These are phyloP conservation scores for Mycena albidolilacea DNA, from an alignment of 768 basidiomycete species.

Conservation along the genomic window DNA sequence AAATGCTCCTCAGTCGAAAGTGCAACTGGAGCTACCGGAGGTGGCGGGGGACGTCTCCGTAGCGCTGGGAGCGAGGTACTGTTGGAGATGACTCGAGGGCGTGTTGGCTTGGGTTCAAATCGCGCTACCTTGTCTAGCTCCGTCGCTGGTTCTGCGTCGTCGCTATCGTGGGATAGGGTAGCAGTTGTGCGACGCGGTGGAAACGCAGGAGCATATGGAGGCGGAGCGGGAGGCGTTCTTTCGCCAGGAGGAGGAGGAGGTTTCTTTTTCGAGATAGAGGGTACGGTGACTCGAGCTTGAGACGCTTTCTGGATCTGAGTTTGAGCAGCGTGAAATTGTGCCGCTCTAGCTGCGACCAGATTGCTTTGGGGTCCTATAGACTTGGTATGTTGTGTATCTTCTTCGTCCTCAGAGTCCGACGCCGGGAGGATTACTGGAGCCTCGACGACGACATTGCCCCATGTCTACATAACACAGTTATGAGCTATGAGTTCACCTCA, in stretches of 20 bases:
- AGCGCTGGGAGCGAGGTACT: constrained; percentile 17
- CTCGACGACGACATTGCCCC: constrained; percentile 35
- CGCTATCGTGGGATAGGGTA: constrained; percentile 18
- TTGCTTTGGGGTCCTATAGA: constrained; percentile 19
- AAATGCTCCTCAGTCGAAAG: constrained; percentile 19
- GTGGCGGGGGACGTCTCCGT: constrained; percentile 23
- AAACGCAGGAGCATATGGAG: constrained; percentile 35
- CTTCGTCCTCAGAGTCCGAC: constrained; percentile 31
- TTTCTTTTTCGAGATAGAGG: constrained; percentile 26
- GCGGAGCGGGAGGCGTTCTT: constrained; percentile 19
- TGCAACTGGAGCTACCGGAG: constrained; percentile 21
- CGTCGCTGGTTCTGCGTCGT: constrained; percentile 25
- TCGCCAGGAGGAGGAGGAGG: constrained; percentile 28
- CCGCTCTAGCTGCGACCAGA: constrained; percentile 33
- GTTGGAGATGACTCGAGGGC: constrained; percentile 30
- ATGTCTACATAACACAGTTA: constrained; percentile 32
- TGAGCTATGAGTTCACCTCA: constrained; percentile 21
- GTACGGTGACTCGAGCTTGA: constrained; percentile 15
- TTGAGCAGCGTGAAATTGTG: constrained; percentile 32
- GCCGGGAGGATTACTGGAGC: constrained; percentile 26
- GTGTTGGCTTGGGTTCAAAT: constrained; percentile 25
- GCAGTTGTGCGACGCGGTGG: constrained; percentile 32
- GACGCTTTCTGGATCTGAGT: constrained; percentile 30
- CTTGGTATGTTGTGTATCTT: constrained; percentile 14
- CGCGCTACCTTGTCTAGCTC: constrained; percentile 24